Evolutionary conservation across 306 rosid species (phyloP), one percentile per base, ranked within the genome.

Genomic region (Rosa rugosa): DNA sequence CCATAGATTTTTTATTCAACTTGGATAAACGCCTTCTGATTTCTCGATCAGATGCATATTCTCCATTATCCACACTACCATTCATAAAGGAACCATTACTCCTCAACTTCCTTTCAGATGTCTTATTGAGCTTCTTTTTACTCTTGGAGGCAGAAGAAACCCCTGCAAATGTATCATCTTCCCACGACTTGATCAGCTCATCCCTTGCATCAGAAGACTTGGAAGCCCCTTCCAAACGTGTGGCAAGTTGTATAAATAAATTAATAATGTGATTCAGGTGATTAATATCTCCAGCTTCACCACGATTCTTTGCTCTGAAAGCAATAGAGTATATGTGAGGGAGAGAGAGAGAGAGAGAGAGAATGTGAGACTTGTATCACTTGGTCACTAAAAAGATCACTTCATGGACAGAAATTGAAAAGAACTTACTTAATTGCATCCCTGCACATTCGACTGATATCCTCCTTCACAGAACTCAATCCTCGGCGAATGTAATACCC

Each of bases 391-490:
- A 3, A 75, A 17, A 75, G 38, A n/a, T 67, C 71, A 40, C 49
- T 38, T 67, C 27, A 67, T 18, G 22, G 0, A 54, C 13, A 64
- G 5, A 54, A 59, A n/a, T 56, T 69, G 57, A 62, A 76, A 41
- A 82, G 31, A 81, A 67, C 93, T 78, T 88, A 96, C 99, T 96
- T 96, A 73, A 91, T 89, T 71, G 99, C 99, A 83, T 96, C 98
- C 77, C 97, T 93, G 80, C 99, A 96, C 92, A 96, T 93, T 86
- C 99, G 86, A 79, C 91, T 88, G 73, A 96, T 93, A 83, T 96
- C 99, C 34, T 89, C 97, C 88, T 93, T 96, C 83, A 96, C 92
- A 79, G 88, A 91, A 76, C 90, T 80, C 85, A 96, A 86, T 57
- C 99, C 99, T 51, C 87, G 99, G 63, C 94, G 86, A 79, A 91